Percentiles rank a stretch among this genome's conserved stretches.
Evolutionary conservation across 495 filamentous ascomycete species (phyloP).

Genomic region (Parachaetomium inaequale): DNA sequence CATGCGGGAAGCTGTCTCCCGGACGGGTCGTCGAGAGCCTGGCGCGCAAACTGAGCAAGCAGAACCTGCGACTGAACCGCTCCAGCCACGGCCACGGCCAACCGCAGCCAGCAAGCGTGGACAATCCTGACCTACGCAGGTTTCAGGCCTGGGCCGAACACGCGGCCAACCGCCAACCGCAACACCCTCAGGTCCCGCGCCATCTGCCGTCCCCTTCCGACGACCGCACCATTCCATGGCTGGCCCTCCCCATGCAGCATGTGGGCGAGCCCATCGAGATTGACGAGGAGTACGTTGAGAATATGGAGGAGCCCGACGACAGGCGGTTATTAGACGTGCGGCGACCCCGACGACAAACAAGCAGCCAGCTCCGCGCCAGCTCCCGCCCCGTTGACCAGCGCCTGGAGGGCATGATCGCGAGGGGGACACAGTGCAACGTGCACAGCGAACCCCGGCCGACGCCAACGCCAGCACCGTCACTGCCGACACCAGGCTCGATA

Average conservation of each 20-base stretch:
- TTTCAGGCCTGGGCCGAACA: background rate
- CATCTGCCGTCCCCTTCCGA: background rate
- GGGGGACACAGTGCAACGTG: constrained; percentile 37
- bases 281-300: background rate
- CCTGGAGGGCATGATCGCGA: constrained; percentile 35
- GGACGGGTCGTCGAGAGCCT: constrained; percentile 28
- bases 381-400: constrained; percentile 23
- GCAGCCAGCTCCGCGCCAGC: constrained; percentile 21
- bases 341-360: constrained; percentile 18
- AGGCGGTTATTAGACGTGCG: constrained; percentile 7
- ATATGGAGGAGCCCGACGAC: background rate
- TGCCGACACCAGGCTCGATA: background rate
- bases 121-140: background rate
- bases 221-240: background rate
- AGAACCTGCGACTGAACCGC: constrained; percentile 27
- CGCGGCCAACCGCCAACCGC: background rate
- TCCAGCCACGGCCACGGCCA: background rate
- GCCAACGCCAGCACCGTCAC: constrained; percentile 3
- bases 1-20: background rate
- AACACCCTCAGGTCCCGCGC: too few species aligned
- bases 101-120: background rate
- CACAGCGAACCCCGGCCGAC: constrained; percentile 22
- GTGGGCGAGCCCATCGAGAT: constrained; percentile 12
- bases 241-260: background rate
- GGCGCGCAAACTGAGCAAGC: constrained; percentile 37